Base-by-base conservation (phyloP, 768 basidiomycete genomes). In the Phaffia australis region DNA sequence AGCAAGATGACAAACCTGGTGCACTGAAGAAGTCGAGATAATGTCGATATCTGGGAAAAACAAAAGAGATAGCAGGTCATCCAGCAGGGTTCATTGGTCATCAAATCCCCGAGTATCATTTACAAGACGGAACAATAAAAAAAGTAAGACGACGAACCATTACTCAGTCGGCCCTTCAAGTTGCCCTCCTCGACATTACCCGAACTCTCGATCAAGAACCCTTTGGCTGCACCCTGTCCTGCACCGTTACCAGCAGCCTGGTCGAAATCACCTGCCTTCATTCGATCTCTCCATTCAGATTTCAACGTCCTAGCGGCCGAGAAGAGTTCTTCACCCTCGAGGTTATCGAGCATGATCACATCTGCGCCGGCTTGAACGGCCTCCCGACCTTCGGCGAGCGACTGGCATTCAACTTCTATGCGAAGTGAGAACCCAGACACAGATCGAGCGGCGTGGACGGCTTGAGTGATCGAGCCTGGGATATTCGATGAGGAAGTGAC, bases 321-420 rank as follows among this genome's bases (percentile, higher is more conserved):
- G 14, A 83, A 80, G 52, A 98, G 79, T 71, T 86, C 81, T 1
- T 80, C 79, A 1, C 89, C 92, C 72, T 87, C 85, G 57, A 95
- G 87, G 76, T 95, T 94, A 73, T 97, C 92, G 27, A 95, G 83
- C 91, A 95, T 94, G 72, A 97, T 81, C 59, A 97, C 84, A 75
- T 97, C 89, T 29, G 89, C 92, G 3, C 95, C 95, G 7, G 93
- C 93, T 18, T 85, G 84, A 72, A 99, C 91, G n/a, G 95, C 95
- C 78, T 98, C 92, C 73, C 93, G 86, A 15, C 92, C 95, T 75
- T 95, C 93, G 23, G 80, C 85, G 77, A 90, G 86, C 7, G 86
- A 85, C 52, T 83, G 81, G 29, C 94, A 93, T 76, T 99, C 95
- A 35, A 98, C 91, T 69, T 98, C 94, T 52, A 99, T 83, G 30